A percentile compares a stretch with the other conserved stretches of the same genome.
Conservation (phyloP, 352 stramenopile genomes). For the Globisporangium echinulatum region DNA sequence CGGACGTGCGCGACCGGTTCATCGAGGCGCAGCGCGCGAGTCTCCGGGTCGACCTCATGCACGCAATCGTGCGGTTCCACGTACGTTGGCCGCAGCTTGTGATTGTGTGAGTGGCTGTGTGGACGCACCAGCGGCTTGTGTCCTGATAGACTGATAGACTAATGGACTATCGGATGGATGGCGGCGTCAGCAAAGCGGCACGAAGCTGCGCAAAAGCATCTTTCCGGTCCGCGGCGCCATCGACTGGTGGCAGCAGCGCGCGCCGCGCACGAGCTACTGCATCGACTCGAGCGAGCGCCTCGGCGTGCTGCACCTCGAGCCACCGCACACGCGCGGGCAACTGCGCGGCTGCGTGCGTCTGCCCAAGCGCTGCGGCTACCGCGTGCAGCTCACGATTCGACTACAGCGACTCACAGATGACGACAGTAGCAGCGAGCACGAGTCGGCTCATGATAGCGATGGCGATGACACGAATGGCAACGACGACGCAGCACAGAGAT, state of each 20-base stretch:
- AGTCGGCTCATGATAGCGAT: no score
- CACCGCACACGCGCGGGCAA: conserved; percentile 13
- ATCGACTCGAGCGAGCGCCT: no score
- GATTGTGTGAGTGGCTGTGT: no score
- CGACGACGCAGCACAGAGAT: neutral
- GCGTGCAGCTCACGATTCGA: conserved; percentile 25
- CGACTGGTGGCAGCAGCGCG: conserved; percentile 55
- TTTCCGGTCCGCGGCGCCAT: conserved; percentile 56
- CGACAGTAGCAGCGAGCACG: no score
- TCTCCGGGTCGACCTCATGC: conserved; percentile 33
- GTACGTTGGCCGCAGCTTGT: conserved; percentile 16
- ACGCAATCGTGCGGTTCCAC: conserved; percentile 38
- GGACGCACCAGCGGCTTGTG: no score
- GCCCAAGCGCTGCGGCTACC: conserved; percentile 47
- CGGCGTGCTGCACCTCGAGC: conserved; percentile 5
- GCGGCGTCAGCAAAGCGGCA: conserved; percentile 32
- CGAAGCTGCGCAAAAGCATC: conserved; percentile 41
- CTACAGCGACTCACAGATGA: neutral
- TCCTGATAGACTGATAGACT: no score
- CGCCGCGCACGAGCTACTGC: conserved; percentile 19
- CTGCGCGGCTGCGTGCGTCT: conserved; percentile 35
- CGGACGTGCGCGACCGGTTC: conserved; percentile 42
- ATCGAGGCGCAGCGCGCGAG: conserved; percentile 41
- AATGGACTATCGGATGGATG: neutral
- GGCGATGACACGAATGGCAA: neutral